These are phyloP conservation scores for Persicaria tinctoria DNA, from an alignment of 148 eudicot genomes.

Conservation along the genomic window DNA sequence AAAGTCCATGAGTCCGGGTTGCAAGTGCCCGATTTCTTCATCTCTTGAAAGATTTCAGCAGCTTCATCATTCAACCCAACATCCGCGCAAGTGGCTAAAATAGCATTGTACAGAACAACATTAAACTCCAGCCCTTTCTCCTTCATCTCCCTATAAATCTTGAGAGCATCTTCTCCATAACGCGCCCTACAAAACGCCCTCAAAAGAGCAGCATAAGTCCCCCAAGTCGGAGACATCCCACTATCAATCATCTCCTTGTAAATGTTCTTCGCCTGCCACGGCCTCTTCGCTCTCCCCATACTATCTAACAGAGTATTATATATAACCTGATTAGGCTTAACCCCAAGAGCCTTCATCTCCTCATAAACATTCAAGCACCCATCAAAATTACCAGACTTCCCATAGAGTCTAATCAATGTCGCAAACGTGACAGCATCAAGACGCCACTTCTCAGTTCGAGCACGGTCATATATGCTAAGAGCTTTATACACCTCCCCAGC, in stretches of 20 bases:
- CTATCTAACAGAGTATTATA: slow-evolving; percentile 68
- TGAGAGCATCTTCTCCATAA: slow-evolving; percentile 66
- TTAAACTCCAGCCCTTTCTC: slow-evolving; percentile 55
- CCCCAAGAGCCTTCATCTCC: slow-evolving; percentile 84
- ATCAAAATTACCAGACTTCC: slow-evolving; percentile 62
- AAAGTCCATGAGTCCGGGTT: slow-evolving; percentile 75
- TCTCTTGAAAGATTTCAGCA: slow-evolving; percentile 49
- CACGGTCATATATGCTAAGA: slow-evolving; percentile 65
- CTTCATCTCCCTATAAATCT: slow-evolving; percentile 64
- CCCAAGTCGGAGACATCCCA: slow-evolving; percentile 53
- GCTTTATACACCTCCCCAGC: slow-evolving; percentile 61
- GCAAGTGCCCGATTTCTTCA: slow-evolving; percentile 55
- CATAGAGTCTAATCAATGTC: slow-evolving; percentile 62
- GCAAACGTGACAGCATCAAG: slow-evolving; percentile 65
- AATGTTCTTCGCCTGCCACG: slow-evolving; percentile 76
- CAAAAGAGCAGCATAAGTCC: slow-evolving; percentile 66
- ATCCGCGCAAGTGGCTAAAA: slow-evolving; percentile 81
- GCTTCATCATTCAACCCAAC: slow-evolving; percentile 68
- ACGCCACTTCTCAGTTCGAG: slow-evolving; percentile 64
- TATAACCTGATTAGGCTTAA: slow-evolving; percentile 45
- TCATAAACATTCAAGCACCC: slow-evolving; percentile 89
- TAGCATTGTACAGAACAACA: slow-evolving; percentile 55
- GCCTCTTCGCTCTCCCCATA: slow-evolving; percentile 88
- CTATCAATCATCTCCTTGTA: slow-evolving; percentile 46
- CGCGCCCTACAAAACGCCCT: slow-evolving; percentile 68